Evolutionary conservation across 1,139 yeast genomes (phyloP).

Genomic region (Zygoascus meyerae): DNA sequence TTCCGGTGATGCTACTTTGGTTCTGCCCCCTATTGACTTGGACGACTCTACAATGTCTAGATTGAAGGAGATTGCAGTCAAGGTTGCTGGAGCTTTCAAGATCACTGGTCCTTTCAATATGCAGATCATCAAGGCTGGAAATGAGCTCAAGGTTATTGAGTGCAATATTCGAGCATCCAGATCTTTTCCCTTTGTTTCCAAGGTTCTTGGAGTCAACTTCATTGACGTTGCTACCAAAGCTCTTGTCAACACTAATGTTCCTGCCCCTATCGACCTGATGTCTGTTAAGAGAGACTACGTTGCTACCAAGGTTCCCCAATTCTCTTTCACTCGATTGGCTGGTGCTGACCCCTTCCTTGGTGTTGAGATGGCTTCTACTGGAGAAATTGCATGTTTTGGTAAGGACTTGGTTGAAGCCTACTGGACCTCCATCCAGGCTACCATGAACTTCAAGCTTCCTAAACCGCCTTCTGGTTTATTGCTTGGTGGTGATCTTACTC

Average conservation of each 20-base stretch:
- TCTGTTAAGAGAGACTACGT: constrained; percentile 79
- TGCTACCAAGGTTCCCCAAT: constrained; percentile 97
- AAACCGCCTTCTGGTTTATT: constrained; percentile 82
- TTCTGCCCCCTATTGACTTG: constrained; percentile 84
- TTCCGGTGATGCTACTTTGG: constrained; percentile 96
- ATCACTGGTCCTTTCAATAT: constrained; percentile 98
- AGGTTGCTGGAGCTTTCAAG: constrained; percentile 91
- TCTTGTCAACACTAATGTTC: constrained; percentile 64
- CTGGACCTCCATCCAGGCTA: constrained; percentile 95
- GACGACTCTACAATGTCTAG: constrained; percentile 82
- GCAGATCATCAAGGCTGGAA: constrained; percentile 91
- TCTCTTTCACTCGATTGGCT: constrained; percentile 94
- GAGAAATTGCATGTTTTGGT: constrained; percentile 97
- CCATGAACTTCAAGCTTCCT: constrained; percentile 94
- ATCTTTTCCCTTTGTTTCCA: constrained; percentile 97
- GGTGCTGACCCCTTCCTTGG: constrained; percentile 99
- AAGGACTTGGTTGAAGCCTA: constrained; percentile 79
- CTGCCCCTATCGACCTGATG: constrained; percentile 83
- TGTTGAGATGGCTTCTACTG: constrained; percentile 98
- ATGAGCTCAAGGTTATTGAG: constrained; percentile 86
- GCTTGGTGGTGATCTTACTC: constrained; percentile 86
- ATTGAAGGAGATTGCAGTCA: constrained; percentile 89
- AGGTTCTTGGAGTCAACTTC: constrained; percentile 89
- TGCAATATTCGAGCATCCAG: constrained; percentile 98
- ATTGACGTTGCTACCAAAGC: constrained; percentile 93